Evolutionary conservation across 2,329 filamentous ascomycete genomes (phyloP).

Genomic region (Colletotrichum filicis): DNA sequence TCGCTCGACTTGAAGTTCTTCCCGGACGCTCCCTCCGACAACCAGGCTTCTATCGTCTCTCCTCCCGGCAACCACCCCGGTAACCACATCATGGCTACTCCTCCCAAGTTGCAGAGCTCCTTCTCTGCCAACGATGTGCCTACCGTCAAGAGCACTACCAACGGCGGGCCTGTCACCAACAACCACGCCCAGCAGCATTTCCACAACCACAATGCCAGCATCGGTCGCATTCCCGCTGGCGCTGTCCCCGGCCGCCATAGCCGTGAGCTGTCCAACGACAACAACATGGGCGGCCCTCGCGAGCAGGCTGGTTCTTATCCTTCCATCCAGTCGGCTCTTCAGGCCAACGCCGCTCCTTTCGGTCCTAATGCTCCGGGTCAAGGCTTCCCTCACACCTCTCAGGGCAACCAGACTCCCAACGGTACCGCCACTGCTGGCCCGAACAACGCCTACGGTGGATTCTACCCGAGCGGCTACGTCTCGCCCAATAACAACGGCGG

Average conservation of each 20-base stretch:
- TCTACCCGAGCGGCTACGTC: constrained; percentile 28
- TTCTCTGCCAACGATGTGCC: constrained; percentile 92
- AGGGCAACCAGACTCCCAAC: constrained; percentile 39
- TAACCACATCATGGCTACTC: constrained; percentile 67
- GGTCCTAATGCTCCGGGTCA: constrained; percentile 66
- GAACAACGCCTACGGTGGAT: constrained; percentile 23
- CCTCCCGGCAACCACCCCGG: constrained; percentile 61
- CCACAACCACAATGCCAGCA: constrained; percentile 83
- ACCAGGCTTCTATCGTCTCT: constrained; percentile 51
- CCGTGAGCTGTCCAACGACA: constrained; percentile 74
- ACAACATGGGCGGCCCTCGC: constrained; percentile 50
- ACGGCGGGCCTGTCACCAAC: constrained; percentile 52
- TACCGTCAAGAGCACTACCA: constrained; percentile 77
- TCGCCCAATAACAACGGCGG: constrained; percentile 19
- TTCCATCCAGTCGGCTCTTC: constrained; percentile 77
- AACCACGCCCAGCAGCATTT: constrained; percentile 72
- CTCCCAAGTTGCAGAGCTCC: constrained; percentile 84
- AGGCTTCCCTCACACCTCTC: constrained; percentile 37
- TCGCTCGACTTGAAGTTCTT: constrained; percentile 67
- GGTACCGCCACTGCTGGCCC: constrained; percentile 11
- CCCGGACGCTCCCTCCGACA: constrained; percentile 55
- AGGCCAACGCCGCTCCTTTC: constrained; percentile 83
- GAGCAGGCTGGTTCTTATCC: constrained; percentile 63
- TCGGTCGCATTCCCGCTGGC: constrained; percentile 80
- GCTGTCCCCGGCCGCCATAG: constrained; percentile 75